A percentile compares a stretch with the other conserved stretches of the same genome.
phyloP scores from a whole-genome alignment of 2,329 filamentous ascomycete species.

The Aspergillus japonicus region DNA sequence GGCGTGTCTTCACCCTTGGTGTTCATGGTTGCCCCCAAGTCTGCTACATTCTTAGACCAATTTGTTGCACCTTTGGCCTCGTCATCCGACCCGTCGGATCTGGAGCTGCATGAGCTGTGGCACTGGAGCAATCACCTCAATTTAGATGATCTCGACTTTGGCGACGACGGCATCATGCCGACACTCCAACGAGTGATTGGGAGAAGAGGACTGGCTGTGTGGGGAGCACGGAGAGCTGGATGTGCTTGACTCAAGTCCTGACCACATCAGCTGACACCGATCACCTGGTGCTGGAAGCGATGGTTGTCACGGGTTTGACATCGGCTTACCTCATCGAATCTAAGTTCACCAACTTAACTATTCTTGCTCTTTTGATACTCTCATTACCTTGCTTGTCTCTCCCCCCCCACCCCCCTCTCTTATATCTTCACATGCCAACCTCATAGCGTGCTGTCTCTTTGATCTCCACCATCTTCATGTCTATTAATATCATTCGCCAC shows the following conservation, averaged over 20 bases:
- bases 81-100: slow-evolving; percentile 20
- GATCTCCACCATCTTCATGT: background rate
- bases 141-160: slow-evolving; percentile 54
- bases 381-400: no score
- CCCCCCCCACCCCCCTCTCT: no score
- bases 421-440: no score
- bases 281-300: background rate
- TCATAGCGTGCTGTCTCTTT: background rate
- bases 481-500: background rate
- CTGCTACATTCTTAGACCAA: slow-evolving; percentile 43
- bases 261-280: slow-evolving; percentile 4
- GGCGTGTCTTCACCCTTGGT: slow-evolving; percentile 18
- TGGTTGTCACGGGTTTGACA: background rate
- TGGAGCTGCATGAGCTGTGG: slow-evolving; percentile 43
- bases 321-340: background rate
- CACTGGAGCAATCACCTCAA: slow-evolving; percentile 49
- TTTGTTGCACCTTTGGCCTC: slow-evolving; percentile 25
- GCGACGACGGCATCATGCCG: slow-evolving; percentile 46
- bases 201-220: slow-evolving; percentile 50
- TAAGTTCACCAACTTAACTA: background rate
- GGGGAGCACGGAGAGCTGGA: slow-evolving; percentile 42
- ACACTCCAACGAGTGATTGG: slow-evolving; percentile 49
- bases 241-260: slow-evolving; percentile 17
- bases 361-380: no score
- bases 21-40: slow-evolving; percentile 48